Evolutionary conservation across 257 asterid genomes (phyloP).

Genomic region (Solanum corneliomulleri): DNA sequence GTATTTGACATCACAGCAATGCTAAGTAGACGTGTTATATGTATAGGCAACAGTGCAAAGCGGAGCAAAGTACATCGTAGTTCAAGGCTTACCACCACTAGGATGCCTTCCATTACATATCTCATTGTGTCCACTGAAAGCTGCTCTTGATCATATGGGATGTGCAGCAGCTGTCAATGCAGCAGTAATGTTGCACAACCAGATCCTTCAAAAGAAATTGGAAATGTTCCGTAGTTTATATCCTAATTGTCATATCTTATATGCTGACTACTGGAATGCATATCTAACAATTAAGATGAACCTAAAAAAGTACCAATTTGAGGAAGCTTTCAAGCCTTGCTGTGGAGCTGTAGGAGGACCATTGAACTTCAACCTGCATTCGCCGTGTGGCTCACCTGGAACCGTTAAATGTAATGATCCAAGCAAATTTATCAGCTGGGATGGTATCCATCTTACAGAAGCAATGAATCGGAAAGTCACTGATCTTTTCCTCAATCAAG

Average conservation of each 20-base stretch:
- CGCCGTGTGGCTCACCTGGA: constrained; percentile 10
- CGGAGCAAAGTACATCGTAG: constrained; percentile 30
- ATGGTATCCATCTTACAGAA: constrained; percentile 30
- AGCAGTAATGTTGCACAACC: constrained; percentile 24
- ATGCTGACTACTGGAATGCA: constrained; percentile 37
- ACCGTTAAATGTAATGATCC: constrained; percentile 22
- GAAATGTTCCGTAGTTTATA: constrained; percentile 5
- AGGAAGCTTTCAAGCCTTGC: constrained; percentile 36
- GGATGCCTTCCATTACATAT: constrained; percentile 37
- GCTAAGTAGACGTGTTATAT: neutral
- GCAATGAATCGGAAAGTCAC: constrained; percentile 25
- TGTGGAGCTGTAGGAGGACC: constrained; percentile 7
- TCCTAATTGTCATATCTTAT: constrained; percentile 15
- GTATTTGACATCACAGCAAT: neutral
- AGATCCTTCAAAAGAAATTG: constrained; percentile 18
- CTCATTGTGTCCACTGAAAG: constrained; percentile 1
- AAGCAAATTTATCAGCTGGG: constrained; percentile 19
- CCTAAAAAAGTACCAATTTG: constrained; percentile 17
- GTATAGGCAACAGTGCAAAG: constrained; percentile 11
- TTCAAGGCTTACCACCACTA: constrained; percentile 41
- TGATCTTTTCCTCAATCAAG: constrained; percentile 29
- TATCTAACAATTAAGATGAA: constrained; percentile 15
- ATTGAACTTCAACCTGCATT: neutral
- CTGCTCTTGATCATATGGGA: constrained; percentile 18
- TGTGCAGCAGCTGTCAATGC: constrained; percentile 20